Evolutionary conservation across 768 basidiomycete species (phyloP).

Genomic region (Mycena filopes): DNA sequence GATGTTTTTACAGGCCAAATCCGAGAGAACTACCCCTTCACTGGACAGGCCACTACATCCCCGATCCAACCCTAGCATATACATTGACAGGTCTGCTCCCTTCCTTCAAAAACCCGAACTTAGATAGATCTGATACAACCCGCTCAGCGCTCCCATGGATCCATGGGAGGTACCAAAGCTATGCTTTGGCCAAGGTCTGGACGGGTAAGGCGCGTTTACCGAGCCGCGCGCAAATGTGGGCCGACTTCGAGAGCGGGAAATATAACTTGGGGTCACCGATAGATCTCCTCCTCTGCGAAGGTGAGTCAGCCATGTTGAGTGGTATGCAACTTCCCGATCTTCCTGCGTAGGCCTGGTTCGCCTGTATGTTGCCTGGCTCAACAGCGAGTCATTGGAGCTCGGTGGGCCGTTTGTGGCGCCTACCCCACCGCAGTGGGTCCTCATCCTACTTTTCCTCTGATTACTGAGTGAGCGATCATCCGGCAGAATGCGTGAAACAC

Average conservation of each 20-base stretch:
- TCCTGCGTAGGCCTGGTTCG: background rate
- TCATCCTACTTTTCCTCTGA: background rate
- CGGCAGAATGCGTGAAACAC: slow-evolving; percentile 26
- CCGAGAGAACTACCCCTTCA: slow-evolving; percentile 29
- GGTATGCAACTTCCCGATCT: background rate
- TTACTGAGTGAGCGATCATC: background rate
- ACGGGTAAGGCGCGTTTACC: slow-evolving; percentile 36
- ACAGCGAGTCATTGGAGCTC: slow-evolving; percentile 36
- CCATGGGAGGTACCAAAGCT: slow-evolving; percentile 26
- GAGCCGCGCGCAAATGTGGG: slow-evolving; percentile 29
- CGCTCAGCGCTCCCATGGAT: slow-evolving; percentile 21
- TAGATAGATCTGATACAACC: background rate
- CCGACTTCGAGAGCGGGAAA: slow-evolving; percentile 22
- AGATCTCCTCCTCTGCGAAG: slow-evolving; percentile 33
- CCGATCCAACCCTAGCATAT: slow-evolving; percentile 46
- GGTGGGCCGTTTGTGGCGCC: slow-evolving; percentile 37
- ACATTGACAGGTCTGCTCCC: background rate
- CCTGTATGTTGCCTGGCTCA: slow-evolving; percentile 36
- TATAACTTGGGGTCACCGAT: slow-evolving; percentile 20
- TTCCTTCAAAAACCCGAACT: background rate
- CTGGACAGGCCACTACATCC: slow-evolving; percentile 44
- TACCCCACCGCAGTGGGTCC: slow-evolving; percentile 33
- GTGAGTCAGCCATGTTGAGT: background rate
- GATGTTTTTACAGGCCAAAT: background rate
- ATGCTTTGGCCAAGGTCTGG: slow-evolving; percentile 38